These are phyloP conservation scores for Pseudocercospora fuligena DNA, from an alignment of 2,329 filamentous ascomycete genomes.

Conservation along the genomic window DNA sequence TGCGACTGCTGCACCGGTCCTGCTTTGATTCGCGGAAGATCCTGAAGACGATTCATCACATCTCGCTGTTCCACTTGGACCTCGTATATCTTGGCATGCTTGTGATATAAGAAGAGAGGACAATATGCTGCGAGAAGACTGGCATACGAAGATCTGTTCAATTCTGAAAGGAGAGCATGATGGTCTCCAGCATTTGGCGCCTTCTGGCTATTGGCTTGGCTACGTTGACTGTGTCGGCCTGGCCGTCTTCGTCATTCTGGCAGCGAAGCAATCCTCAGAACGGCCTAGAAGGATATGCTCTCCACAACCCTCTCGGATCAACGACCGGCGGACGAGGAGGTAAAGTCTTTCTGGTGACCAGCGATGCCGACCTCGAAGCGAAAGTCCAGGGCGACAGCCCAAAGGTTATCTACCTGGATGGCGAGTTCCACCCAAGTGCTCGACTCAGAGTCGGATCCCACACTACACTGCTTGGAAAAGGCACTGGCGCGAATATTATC, in stretches of 20 bases:
- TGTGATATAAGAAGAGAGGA: too few species aligned
- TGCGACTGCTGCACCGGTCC: too few species aligned
- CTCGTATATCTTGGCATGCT: too few species aligned
- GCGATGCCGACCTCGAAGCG: constrained; percentile 46
- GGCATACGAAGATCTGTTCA: too few species aligned
- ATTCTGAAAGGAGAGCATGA: neutral
- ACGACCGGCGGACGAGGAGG: constrained; percentile 48
- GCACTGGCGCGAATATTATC: constrained; percentile 43
- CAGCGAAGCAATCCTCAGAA: neutral
- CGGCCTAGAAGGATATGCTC: constrained; percentile 28
- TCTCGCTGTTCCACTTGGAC: too few species aligned
- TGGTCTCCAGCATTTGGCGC: neutral
- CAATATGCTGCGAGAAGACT: too few species aligned
- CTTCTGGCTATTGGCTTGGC: neutral
- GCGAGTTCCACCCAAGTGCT: constrained; percentile 47
- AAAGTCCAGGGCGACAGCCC: constrained; percentile 51
- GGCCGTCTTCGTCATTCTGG: neutral
- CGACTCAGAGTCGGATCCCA: constrained; percentile 54
- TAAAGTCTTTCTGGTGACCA: constrained; percentile 42
- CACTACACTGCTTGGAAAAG: constrained; percentile 50
- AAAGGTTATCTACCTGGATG: constrained; percentile 52
- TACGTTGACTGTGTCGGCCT: neutral
- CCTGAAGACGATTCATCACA: too few species aligned
- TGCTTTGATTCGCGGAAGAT: too few species aligned
- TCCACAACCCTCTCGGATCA: constrained; percentile 34